These are phyloP conservation scores for Wickerhamiella azyma DNA, from an alignment of 805 yeast species.

Conservation along the genomic window DNA sequence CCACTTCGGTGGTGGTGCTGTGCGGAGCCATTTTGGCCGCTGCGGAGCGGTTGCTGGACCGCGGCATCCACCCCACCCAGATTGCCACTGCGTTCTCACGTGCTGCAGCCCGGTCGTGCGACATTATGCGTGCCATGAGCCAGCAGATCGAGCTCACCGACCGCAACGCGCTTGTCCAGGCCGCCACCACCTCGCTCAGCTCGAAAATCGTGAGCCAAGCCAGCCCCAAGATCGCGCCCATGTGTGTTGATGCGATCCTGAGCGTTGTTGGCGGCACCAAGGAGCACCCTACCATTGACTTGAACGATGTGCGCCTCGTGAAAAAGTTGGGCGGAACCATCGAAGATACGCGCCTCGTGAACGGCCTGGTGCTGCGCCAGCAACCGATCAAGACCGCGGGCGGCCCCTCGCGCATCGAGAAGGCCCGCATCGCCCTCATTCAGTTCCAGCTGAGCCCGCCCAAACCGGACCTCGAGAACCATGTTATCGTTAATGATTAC, in stretches of 20 bases:
- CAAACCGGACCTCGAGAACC: constrained; percentile 95
- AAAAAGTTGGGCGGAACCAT: constrained; percentile 96
- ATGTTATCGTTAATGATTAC: constrained; percentile 92
- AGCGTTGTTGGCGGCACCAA: constrained; percentile 51
- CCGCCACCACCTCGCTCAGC: constrained; percentile 86
- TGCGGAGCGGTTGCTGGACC: constrained; percentile 75
- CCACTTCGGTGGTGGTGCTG: constrained; percentile 90
- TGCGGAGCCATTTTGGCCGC: constrained; percentile 93
- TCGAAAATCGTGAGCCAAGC: constrained; percentile 94
- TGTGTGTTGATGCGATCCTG: constrained; percentile 87
- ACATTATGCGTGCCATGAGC: constrained; percentile 73
- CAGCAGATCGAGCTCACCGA: constrained; percentile 66
- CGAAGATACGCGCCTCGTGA: constrained; percentile 81
- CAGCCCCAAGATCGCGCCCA: constrained; percentile 72
- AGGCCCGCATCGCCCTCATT: constrained; percentile 77
- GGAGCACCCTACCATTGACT: constrained; percentile 55
- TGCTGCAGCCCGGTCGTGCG: constrained; percentile 73
- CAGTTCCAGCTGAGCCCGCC: constrained; percentile 96
- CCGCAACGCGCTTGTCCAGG: constrained; percentile 70
- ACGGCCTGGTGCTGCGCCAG: constrained; percentile 86
- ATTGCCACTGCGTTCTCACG: constrained; percentile 88
- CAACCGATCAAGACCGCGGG: constrained; percentile 81
- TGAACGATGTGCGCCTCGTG: constrained; percentile 74
- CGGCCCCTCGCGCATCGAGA: constrained; percentile 88
- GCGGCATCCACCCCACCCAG: constrained; percentile 87